Percentiles rank a stretch among this genome's conserved stretches.
Evolutionary conservation across 345 rosid genomes (phyloP).

Genomic region (Aquilaria malaccensis): DNA sequence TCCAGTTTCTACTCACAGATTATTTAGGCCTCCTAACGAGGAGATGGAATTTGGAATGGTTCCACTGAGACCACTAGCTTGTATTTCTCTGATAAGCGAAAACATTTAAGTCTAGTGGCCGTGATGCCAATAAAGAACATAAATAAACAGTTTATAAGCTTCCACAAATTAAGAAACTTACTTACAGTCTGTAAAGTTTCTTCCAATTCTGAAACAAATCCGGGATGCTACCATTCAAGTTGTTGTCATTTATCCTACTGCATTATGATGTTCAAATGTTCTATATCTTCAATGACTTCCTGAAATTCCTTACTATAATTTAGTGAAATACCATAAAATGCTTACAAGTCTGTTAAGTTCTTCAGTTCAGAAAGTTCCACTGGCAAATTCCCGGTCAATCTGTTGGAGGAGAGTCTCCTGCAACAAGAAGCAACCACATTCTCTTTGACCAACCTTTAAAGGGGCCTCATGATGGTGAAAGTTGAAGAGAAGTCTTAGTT

Average conservation of each 20-base stretch:
- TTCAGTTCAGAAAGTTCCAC: slow-evolving; percentile 27
- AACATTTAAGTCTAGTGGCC: not conserved
- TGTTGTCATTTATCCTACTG: slow-evolving; percentile 63
- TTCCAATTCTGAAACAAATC: slow-evolving; percentile 44
- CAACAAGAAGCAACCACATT: not conserved
- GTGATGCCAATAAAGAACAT: not conserved
- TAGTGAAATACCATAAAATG: not conserved
- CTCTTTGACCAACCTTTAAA: not conserved
- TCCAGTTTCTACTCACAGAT: not conserved
- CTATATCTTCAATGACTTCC: not conserved
- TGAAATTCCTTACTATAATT: not conserved
- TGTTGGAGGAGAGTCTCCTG: slow-evolving; percentile 56
- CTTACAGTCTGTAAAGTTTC: slow-evolving; percentile 45
- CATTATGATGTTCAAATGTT: slow-evolving; percentile 10
- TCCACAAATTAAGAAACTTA: not conserved
- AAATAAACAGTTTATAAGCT: not conserved
- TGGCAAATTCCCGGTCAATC: slow-evolving; percentile 47
- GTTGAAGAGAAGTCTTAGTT: slow-evolving; percentile 1
- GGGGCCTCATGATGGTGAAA: not conserved
- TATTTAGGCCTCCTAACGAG: slow-evolving; percentile 11
- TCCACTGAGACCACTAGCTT: slow-evolving; percentile 29
- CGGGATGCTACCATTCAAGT: slow-evolving; percentile 53
- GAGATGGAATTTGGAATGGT: slow-evolving; percentile 32
- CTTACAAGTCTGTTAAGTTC: slow-evolving; percentile 48
- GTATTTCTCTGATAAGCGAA: slow-evolving; percentile 26